Evolutionary conservation across 305 asterid genomes (phyloP), one percentile per base, ranked within the genome.

Genomic region (Plantago rigida): DNA sequence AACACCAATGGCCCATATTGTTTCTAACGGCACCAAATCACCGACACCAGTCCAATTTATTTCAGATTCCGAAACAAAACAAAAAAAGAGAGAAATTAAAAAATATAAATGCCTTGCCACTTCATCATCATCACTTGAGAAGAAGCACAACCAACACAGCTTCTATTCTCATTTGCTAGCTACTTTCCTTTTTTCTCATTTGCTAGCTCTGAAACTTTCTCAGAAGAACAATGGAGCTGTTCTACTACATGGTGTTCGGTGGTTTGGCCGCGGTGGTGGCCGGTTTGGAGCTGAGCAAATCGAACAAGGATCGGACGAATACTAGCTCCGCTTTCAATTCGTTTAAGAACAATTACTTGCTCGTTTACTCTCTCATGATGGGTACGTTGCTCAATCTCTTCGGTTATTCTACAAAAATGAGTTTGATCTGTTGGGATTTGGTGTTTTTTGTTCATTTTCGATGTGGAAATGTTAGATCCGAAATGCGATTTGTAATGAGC

Each of bases 351-450:
- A 91, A 79, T 84, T 91, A 91, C 85, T 70, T 91, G 71, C 77
- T 91, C 17, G 98, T 91, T 7, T 91, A 91, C 81, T 91, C 98
- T 52, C 95, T 91, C 63, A 91, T 91, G 98, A 91, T 91, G 98
- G 98, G 96, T 91, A 70, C 3, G 83, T 76, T 3, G 62, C 58
- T 47, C 2, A 36, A 36, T 36, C 42, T 36, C 9, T 36, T 36
- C 42, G 42, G 6, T 36, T 31, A 3, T 31, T 31, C 39, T 31
- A 6, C 39, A 31, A 4, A 31, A 31, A 36, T 36, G 42, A 36
- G 42, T 26, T 53, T 58, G 48, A 58, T 58, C 50, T 58, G 39
- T 9, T 42, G 13, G 41, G 54, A 13, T 7, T 65, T 51, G 2
- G 0, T 39, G 9, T 22, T 45, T 47, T 51, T 52, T 15, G 50